Evolutionary conservation across 768 basidiomycete species (phyloP).

Genomic region (Dacryopinax spathularia): DNA sequence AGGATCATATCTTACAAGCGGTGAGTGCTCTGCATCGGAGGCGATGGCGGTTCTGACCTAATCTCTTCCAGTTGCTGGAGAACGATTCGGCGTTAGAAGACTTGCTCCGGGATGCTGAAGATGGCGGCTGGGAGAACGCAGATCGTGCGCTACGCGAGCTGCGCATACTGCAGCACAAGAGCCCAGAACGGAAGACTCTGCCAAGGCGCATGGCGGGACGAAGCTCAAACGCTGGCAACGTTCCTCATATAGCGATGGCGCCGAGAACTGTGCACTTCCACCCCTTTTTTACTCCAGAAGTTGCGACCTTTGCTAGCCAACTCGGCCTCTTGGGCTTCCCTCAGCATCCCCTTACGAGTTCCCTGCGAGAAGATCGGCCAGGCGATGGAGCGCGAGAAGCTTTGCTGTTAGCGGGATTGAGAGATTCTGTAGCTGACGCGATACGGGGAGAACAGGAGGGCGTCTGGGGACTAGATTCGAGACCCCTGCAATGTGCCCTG

Average conservation of each 20-base stretch:
- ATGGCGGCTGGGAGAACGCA: neutral
- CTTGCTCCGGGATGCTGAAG: neutral
- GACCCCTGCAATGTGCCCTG: neutral
- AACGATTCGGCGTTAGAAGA: neutral
- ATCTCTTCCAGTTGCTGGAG: neutral
- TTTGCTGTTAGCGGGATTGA: neutral
- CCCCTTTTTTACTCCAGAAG: neutral
- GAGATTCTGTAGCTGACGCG: neutral
- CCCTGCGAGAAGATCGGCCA: too few relatives aligned
- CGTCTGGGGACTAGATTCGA: neutral
- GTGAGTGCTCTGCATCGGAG: too few relatives aligned
- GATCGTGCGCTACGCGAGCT: neutral
- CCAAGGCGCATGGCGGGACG: too few relatives aligned
- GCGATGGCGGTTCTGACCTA: neutral
- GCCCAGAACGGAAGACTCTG: too few relatives aligned
- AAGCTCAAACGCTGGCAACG: too few relatives aligned
- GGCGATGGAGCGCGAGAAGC: too few relatives aligned
- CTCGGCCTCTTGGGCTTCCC: neutral
- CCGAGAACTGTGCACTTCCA: too few relatives aligned
- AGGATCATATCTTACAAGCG: neutral
- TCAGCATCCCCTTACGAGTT: too few relatives aligned
- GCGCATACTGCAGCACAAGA: neutral
- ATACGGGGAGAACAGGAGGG: neutral
- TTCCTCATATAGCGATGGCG: too few relatives aligned
- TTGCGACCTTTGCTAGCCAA: neutral